These are phyloP conservation scores for Candida patagonica DNA, from an alignment of 805 yeast species.

Conservation along the genomic window DNA sequence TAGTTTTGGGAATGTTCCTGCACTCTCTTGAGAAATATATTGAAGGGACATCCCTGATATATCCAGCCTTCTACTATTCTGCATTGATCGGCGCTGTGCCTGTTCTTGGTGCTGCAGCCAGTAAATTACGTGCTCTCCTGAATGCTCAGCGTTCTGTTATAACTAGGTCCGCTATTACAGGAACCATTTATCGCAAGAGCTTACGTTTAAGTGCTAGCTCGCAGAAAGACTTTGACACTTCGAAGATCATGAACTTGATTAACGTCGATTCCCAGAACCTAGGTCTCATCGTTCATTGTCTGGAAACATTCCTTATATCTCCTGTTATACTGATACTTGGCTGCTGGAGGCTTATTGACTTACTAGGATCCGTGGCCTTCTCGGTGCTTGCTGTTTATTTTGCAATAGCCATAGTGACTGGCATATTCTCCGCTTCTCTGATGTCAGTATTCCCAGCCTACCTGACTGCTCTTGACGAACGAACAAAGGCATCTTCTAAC, in stretches of 20 bases:
- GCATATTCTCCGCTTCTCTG: constrained; percentile 20
- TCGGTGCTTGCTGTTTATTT: constrained; percentile 46
- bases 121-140: too few species aligned
- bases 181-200: constrained; percentile 47
- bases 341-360: constrained; percentile 46
- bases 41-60: too few species aligned
- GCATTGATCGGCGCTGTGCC: too few species aligned
- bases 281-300: constrained; percentile 57
- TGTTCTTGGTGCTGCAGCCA: too few species aligned
- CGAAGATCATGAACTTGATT: constrained; percentile 57
- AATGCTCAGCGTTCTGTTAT: too few species aligned
- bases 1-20: too few species aligned
- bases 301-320: constrained; percentile 49
- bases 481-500: constrained; percentile 78
- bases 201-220: constrained; percentile 45
- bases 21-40: too few species aligned
- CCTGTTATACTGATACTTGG: constrained; percentile 52
- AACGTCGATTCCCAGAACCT: constrained; percentile 67
- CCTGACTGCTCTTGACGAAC: constrained; percentile 60
- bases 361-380: constrained; percentile 57
- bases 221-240: constrained; percentile 45
- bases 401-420: constrained; percentile 26
- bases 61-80: too few species aligned
- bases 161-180: too few species aligned
- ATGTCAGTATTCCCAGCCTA: constrained; percentile 47